Base-by-base conservation (phyloP, 345 rosid genomes). In the Kernera saxatilis region DNA sequence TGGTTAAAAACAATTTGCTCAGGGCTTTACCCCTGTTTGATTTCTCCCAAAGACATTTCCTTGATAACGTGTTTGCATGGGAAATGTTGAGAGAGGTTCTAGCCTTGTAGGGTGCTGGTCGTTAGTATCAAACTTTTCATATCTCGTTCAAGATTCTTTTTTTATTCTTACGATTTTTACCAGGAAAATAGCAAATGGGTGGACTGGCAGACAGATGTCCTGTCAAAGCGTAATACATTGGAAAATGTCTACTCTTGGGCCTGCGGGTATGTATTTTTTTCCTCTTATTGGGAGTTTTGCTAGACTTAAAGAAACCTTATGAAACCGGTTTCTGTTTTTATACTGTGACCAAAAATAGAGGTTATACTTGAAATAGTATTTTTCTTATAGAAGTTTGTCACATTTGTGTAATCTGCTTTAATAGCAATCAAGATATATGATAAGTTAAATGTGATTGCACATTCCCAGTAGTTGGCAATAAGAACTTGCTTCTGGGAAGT, bases 201-300 rank as follows among this genome's bases (percentile, higher is more conserved):
- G 75, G 90, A 87, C 29, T 89, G 93, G 96, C 90, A 86, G 45
- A 67, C 82, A 39, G 84, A 82, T 84, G 82, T 86, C 39, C 79
- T 92, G 53, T 81, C 88, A 40, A 84, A 87, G 74, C 90, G 98
- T 52, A 92, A 92, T 76, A 79, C 87, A 3, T 77, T 86, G 80
- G 98, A 92, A 82, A 92, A 92, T 75, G 87, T 87, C 19, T 86
- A 82, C 72, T 87, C 89, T 59, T 92, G 98, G 98, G 84, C 86
- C 30, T 92, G 98, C 55, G 96, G 98, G 98, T 92, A 79, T 56
- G 91, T 81, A 71, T 50, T 46, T 55, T 27, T 45, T 49, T 54
- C 21, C 21, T 67, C 26, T 65, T 27, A 13, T 25, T 21, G 51
- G 5, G 48, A 43, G 64, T 18, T 46, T 11, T 44, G 30, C 18